Evolutionary conservation across 2,329 filamentous ascomycete species (phyloP), one percentile per base, ranked within the genome.

Genomic region (Nothophoma quercina): DNA sequence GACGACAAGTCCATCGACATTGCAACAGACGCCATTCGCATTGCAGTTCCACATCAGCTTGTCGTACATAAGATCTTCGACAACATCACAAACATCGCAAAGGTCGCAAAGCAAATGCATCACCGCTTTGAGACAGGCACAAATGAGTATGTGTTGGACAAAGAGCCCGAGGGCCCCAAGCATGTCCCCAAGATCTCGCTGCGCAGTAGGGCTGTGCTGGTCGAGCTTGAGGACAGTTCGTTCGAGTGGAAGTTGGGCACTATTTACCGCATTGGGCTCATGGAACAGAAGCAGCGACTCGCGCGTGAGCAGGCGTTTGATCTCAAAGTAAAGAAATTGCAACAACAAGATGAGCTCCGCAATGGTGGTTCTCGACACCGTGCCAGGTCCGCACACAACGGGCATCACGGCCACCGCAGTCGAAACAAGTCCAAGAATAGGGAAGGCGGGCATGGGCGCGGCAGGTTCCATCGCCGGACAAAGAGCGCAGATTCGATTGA

Each of bases 211-310:
- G 90, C 89, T 5, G 81, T 99, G 19, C 77, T 96, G 2, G 93
- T 99, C 53, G 93, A 98, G 68, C 81, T 99, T 28, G 95, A 99
- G 75, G 95, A 99, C 71, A 93, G 95, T 41, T 88, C 91, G 0
- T 99, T 99, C 67, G 95, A 99, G 72, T 99, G 93, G 90, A 98
- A 97, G 71, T 80, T 99, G 8, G 91, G 93, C 13, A 87, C 92
- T 68, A 99, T 99, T 43, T 99, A 98, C 72, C 87, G 93, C 25
- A 86, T 91, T 36, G 95, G 96, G 0, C 82, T 93, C 16, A 80
- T 93, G 48, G 95, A 99, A 73, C 93, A 98, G 74, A 88, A 88
- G 70, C 95, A 98, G 73, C 85, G 95, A 16, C 79, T 96, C 47
- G 93, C 93, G 4, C 86, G 95, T 34, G 91, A 96, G 71, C 91